Evolutionary conservation across 2,329 filamentous ascomycete species (phyloP), one percentile per base, ranked within the genome.

Genomic region (Fusarium proliferatum): DNA sequence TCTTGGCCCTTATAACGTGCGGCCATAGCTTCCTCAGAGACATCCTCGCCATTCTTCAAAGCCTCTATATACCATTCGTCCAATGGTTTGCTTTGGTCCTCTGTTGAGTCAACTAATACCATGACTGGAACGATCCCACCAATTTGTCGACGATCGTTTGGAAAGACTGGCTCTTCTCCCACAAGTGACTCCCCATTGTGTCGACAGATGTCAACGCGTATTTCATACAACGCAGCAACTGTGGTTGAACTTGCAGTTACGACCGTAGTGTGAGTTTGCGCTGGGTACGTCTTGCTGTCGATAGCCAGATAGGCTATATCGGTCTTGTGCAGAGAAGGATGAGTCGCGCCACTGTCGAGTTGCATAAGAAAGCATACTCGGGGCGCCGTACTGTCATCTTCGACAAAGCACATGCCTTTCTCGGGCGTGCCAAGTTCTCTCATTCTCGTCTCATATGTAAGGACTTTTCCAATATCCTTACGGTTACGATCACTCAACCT

Each of bases 341-440:
- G 38, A 41, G 69, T 76, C 21, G 76, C 76, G 17, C 76, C 76
- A 19, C 73, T 76, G 52, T 78, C 76, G 23, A 78, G 72, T 19
- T 78, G 76, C 76, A 78, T 74, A 38, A 73, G 51, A 56, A 78
- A 78, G 49, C 77, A 77, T n/a, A 69, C 66, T 26, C 67, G 66
- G 16, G 67, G 67, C 23, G 67, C 52, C 34, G 46, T 41, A n/a
- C 9, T 70, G 68, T 60, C 76, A 33, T 77, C 74, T 21, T 69
- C 72, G 19, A 60, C 60, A 57, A 48, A 64, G 49, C 58, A 62
- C 13, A 28, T 51, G 9, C 34, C 61, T 39, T 45, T 53, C 46
- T 39, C 33, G 21, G 52, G 28, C 19, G 39, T 39, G 9, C 57
- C 30, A 41, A 48, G 17, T 34, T 55, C 45, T 45, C 65, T 66